Percentiles rank a stretch among this genome's conserved stretches.
Evolutionary conservation across 805 yeast species (phyloP).

Genomic region (Candida golubevii): DNA sequence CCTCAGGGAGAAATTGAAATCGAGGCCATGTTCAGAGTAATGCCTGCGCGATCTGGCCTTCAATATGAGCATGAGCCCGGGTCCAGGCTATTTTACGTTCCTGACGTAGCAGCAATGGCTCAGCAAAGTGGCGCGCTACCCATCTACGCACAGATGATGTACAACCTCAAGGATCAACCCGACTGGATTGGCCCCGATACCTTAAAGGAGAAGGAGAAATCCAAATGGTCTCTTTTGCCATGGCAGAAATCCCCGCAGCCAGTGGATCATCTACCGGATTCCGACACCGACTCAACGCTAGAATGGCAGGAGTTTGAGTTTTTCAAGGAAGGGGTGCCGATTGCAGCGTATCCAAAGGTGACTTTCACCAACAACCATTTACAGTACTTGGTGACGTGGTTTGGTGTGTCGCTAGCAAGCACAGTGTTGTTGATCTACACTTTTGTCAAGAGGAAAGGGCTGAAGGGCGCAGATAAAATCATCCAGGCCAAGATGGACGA

Average conservation of each 20-base stretch:
- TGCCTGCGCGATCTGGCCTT: constrained; percentile 56
- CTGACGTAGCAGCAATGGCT: constrained; percentile 82
- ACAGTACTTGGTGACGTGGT: constrained; percentile 94
- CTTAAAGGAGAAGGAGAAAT: constrained; percentile 1
- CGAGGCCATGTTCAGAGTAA: constrained; percentile 67
- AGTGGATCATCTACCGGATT: constrained; percentile 18
- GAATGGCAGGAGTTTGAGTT: constrained; percentile 49
- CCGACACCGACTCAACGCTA: constrained; percentile 29
- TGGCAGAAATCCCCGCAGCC: constrained; percentile 6
- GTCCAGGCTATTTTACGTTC: constrained; percentile 66
- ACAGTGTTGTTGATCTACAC: constrained; percentile 52
- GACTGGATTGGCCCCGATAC: constrained; percentile 33
- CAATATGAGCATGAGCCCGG: constrained; percentile 69
- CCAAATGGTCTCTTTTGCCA: constrained; percentile 12
- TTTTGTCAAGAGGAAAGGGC: constrained; percentile 27
- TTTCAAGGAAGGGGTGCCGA: constrained; percentile 79
- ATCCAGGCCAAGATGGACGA: constrained; percentile 37
- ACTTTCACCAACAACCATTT: constrained; percentile 84
- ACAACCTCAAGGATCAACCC: constrained; percentile 62
- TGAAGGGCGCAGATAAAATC: constrained; percentile 35
- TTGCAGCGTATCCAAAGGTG: constrained; percentile 78
- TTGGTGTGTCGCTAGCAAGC: constrained; percentile 75
- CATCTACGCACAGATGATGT: constrained; percentile 69
- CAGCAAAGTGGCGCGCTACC: constrained; percentile 61
- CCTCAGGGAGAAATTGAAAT: constrained; percentile 72